A percentile compares a stretch with the other conserved stretches of the same genome.
phyloP scores from a whole-genome alignment of 805 yeast species.

The Metschnikowia anglica region DNA sequence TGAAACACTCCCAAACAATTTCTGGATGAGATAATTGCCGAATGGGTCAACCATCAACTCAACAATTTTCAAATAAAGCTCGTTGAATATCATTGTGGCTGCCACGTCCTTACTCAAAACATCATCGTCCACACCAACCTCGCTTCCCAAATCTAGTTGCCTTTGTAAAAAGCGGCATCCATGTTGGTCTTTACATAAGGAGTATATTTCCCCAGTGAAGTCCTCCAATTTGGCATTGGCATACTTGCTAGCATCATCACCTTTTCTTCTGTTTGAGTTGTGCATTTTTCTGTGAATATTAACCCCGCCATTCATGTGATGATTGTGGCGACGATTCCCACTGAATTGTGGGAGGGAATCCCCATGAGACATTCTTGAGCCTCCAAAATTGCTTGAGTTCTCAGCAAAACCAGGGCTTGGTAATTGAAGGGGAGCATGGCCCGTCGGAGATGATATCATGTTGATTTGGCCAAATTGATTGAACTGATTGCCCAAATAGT shows the following conservation, averaged over 20 bases:
- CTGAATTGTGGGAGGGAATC: conserved; percentile 5
- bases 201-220: conserved; percentile 69
- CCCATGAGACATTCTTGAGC: conserved; percentile 10
- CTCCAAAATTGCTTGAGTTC: background rate
- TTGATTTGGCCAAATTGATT: conserved; percentile 4
- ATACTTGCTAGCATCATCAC: conserved; percentile 71
- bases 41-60: conserved; percentile 94
- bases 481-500: conserved; percentile 9
- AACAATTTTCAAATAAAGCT: conserved; percentile 71
- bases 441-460: background rate
- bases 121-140: conserved; percentile 11
- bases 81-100: conserved; percentile 75
- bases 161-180: conserved; percentile 92
- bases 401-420: conserved; percentile 1
- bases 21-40: conserved; percentile 95
- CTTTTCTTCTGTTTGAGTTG: conserved; percentile 35
- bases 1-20: conserved; percentile 73
- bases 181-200: conserved; percentile 91
- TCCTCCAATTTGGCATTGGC: conserved; percentile 66
- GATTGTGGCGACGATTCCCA: conserved; percentile 13
- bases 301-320: conserved; percentile 24
- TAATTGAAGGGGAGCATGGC: background rate
- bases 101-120: conserved; percentile 42
- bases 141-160: conserved; percentile 67
- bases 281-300: conserved; percentile 48